phyloP scores from a whole-genome alignment of 2,329 filamentous ascomycete species.

The Fusarium falciforme region DNA sequence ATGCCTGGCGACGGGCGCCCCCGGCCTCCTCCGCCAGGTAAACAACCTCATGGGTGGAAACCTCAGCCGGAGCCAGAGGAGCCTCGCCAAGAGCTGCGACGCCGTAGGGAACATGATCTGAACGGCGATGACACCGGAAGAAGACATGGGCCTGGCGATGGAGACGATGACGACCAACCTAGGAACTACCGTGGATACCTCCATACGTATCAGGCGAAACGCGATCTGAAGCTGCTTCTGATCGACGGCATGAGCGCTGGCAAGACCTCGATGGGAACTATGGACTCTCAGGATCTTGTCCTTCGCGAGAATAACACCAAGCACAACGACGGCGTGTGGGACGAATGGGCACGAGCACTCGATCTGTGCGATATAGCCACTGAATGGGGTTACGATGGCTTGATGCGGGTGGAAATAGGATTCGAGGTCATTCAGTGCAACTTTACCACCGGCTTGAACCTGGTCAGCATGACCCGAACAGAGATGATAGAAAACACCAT shows the following conservation, averaged over 20 bases:
- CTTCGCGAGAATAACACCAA: constrained; percentile 57
- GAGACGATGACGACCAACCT: constrained; percentile 1
- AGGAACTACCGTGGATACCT: constrained; percentile 65
- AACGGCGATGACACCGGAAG: background rate
- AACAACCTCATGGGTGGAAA: background rate
- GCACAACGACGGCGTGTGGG: constrained; percentile 35
- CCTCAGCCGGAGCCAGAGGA: background rate
- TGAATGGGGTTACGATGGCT: constrained; percentile 70
- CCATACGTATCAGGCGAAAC: constrained; percentile 72
- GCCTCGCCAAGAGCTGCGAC: constrained; percentile 18
- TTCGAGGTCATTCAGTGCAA: constrained; percentile 78
- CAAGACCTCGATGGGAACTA: constrained; percentile 72
- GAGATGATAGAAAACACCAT: constrained; percentile 30
- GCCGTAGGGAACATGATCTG: background rate
- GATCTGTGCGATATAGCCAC: constrained; percentile 66
- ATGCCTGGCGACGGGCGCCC: background rate
- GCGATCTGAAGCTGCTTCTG: constrained; percentile 71
- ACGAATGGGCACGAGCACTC: constrained; percentile 64
- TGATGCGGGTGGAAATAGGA: constrained; percentile 75
- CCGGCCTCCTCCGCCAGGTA: background rate
- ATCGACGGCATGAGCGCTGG: constrained; percentile 77
- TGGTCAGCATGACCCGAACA: constrained; percentile 48
- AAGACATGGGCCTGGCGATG: background rate
- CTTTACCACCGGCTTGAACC: constrained; percentile 60
- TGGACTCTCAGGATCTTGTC: constrained; percentile 74